Evolutionary conservation across 2,329 filamentous ascomycete genomes (phyloP), one percentile per base, ranked within the genome.

Genomic region (Alternaria sp.): DNA sequence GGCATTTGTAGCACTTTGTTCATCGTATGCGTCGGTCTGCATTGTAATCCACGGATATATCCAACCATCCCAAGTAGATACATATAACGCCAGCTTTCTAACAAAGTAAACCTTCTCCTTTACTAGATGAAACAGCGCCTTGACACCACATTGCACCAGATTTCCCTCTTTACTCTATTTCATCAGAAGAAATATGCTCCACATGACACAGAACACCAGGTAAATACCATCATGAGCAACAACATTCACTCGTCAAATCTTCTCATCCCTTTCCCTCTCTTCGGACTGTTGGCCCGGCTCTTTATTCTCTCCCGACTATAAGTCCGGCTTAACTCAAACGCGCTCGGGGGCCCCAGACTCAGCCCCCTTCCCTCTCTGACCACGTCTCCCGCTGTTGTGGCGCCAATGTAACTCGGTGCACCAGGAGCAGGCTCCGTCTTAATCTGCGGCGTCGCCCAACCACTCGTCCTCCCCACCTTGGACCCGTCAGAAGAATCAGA

Each of bases 221-320:
- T 34, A 4, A 48, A 48, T 3, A 14, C 13, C 29, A 13, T 48
- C 44, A 21, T 48, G 21, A 24, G n/a, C 34, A n/a, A n/a, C 34
- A 34, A 13, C 36, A 8, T 39, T 61, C 31, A 70, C 40, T 70
- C 66, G 14, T 71, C 67, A 42, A 69, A 24, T 55, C 58, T 63
- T 14, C 51, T 56, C 61, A 68, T 64, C n/a, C 53, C 60, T 50
- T 60, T 52, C 42, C 29, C 62, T 51, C 82, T 80, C 48, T 80
- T 82, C 11, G 84, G 84, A 68, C 81, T 83, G 21, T 74, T 79
- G 50, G 78, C 73, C 14, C 81, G 69, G 68, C 80, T 82, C 80
- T 75, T 86, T 9, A 97, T 78, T 57, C 91, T 84, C 73, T 98
- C 95, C 52, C 92, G 84, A 73, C 92, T 96, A 73, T 97, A 94